A percentile compares a stretch with the other conserved stretches of the same genome.
phyloP scores from a whole-genome alignment of 345 rosid species.

The Aquilaria yunnanensis region DNA sequence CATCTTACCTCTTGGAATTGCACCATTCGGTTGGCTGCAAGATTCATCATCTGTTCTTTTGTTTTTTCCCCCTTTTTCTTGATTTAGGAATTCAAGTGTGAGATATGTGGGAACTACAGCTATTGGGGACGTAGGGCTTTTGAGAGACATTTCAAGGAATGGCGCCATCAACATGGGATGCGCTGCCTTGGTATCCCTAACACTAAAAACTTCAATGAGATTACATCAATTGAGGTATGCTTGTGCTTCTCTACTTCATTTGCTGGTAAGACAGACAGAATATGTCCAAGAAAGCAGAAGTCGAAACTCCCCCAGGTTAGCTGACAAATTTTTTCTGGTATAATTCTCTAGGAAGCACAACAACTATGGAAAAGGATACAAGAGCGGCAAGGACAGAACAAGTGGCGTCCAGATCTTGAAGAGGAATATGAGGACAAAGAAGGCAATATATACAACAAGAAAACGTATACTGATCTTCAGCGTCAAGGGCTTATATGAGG shows the following conservation, averaged over 20 bases:
- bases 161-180: constrained; percentile 99
- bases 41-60: neutral
- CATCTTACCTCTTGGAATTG: too few relatives aligned
- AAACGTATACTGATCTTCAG: constrained; percentile 93
- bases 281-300: too few relatives aligned
- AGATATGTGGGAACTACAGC: constrained; percentile 92
- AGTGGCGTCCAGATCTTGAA: constrained; percentile 99
- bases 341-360: constrained; percentile 68
- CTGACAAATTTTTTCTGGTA: neutral
- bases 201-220: constrained; percentile 97
- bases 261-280: too few relatives aligned
- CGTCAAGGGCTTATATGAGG: constrained; percentile 88
- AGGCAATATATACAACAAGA: constrained; percentile 97
- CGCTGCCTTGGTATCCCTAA: constrained; percentile 98
- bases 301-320: neutral
- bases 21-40: too few relatives aligned
- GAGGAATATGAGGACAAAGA: constrained; percentile 99
- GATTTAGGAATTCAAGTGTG: constrained; percentile 86
- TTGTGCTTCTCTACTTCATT: neutral
- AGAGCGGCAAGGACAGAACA: constrained; percentile 76
- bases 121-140: constrained; percentile 98
- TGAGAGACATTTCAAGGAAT: constrained; percentile 97
- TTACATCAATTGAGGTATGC: constrained; percentile 78
- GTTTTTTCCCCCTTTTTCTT: neutral
- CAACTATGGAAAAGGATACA: constrained; percentile 93